Conservation (phyloP, 768 basidiomycete genomes). For the Collybia mongolica region DNA sequence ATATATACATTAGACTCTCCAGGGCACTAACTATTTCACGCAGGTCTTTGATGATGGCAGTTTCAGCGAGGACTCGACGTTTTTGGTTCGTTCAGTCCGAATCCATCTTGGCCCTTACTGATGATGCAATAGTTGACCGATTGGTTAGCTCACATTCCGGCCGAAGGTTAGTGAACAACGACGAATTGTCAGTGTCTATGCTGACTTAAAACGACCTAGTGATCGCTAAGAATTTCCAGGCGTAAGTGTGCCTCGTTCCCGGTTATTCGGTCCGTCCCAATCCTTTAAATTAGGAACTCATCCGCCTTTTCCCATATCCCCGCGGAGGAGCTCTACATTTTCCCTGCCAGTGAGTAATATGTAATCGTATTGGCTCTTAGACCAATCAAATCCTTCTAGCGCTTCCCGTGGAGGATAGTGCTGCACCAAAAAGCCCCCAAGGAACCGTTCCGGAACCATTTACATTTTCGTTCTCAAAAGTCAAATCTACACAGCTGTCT, state of each 20-base stretch:
- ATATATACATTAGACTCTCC: background rate
- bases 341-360: constrained; percentile 37
- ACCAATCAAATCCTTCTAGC: constrained; percentile 14
- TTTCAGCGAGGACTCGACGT: constrained; percentile 54
- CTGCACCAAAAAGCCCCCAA: constrained; percentile 38
- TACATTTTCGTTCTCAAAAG: constrained; percentile 46
- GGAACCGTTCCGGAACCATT: constrained; percentile 44
- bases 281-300: constrained; percentile 19
- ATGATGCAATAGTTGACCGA: constrained; percentile 41
- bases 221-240: constrained; percentile 52
- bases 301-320: constrained; percentile 43
- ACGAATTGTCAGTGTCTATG: background rate
- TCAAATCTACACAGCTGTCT: constrained; percentile 37
- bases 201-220: constrained; percentile 21
- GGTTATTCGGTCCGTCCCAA: background rate
- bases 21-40: background rate
- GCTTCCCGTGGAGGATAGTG: constrained; percentile 32
- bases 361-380: background rate
- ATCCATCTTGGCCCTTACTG: background rate
- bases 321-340: constrained; percentile 48
- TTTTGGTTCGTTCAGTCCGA: constrained; percentile 32
- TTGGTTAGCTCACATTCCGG: constrained; percentile 54
- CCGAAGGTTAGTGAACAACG: constrained; percentile 31
- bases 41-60: constrained; percentile 50
- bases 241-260: constrained; percentile 15